These are phyloP conservation scores for Solanum medicagineum DNA, from an alignment of 257 asterid species.

Conservation along the genomic window DNA sequence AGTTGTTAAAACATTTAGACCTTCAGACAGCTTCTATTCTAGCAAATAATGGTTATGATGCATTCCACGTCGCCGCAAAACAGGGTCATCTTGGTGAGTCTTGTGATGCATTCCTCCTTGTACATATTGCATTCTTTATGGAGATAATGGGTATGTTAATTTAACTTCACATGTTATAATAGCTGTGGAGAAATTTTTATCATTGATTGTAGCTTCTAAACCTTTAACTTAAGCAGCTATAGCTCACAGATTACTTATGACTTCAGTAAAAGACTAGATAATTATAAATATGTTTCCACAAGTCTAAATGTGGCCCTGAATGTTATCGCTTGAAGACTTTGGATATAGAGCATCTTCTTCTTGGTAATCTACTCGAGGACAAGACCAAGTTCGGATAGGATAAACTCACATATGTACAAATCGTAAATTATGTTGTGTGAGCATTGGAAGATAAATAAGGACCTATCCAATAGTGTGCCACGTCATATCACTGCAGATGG, in stretches of 20 bases:
- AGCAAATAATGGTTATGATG: slow-evolving; percentile 82
- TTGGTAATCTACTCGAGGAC: background rate
- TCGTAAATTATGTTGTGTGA: background rate
- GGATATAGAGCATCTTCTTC: background rate
- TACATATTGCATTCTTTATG: background rate
- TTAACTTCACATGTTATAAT: background rate
- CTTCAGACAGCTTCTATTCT: slow-evolving; percentile 56
- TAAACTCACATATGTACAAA: background rate
- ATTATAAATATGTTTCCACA: background rate
- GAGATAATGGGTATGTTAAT: background rate
- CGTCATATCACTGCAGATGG: background rate
- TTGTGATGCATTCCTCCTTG: background rate
- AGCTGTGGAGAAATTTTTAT: background rate
- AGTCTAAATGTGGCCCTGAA: background rate
- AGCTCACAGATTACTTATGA: background rate
- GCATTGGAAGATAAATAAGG: background rate
- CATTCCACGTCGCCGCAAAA: slow-evolving; percentile 88
- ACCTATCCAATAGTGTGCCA: background rate
- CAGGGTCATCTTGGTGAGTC: slow-evolving; percentile 78
- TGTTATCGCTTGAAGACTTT: background rate
- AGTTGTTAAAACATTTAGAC: slow-evolving; percentile 65
- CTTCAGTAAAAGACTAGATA: background rate
- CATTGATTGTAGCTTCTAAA: background rate
- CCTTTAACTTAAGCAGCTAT: background rate
- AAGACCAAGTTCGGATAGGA: background rate